Evolutionary conservation across 257 asterid species (phyloP), one percentile per base, ranked within the genome.

Genomic region (Primulina eburnea): DNA sequence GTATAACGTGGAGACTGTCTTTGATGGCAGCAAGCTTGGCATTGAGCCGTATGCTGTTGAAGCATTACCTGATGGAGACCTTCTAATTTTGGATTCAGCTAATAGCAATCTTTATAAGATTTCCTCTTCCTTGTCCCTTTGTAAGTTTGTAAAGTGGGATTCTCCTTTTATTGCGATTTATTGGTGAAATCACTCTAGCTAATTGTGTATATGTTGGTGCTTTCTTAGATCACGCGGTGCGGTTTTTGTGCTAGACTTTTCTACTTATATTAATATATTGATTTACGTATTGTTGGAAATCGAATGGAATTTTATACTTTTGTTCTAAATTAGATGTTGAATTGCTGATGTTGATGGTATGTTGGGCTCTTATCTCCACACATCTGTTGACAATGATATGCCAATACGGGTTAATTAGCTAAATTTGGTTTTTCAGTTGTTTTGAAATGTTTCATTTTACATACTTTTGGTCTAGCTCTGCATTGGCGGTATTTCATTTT

Each of bases 11-110:
- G 97, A 92, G 78, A 92, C 98, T 21, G 97, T 92, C 71, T 92
- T 92, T 70, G 98, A 92, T 68, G 98, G 98, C 40, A 92, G 98
- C 83, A 92, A 90, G 80, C 96, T 92, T 74, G 98, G 98, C 64
- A 80, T 92, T 78, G 98, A 92, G 79, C 98, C 98, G 53, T 66
- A 88, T 69, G 52, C 90, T 76, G 86, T 90, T 61, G 92, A 90
- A 67, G 69, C 88, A 53, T 76, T 85, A 83, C 84, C 96, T 56
- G 88, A 80, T 74, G 97, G 97, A 52, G 98, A 90, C 71, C 96
- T 92, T 35, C 93, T 92, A 16, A 87, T 92, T 79, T 76, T 92
- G 71, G 98, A 92, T 72, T 88, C 95, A 65, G 89, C 88, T 68
- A 92, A 92, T 70, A 90, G 96, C 73, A 92, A 92, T 66, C 90